phyloP scores from a whole-genome alignment of 2,329 filamentous ascomycete genomes.

The Monosporascus ibericus region DNA sequence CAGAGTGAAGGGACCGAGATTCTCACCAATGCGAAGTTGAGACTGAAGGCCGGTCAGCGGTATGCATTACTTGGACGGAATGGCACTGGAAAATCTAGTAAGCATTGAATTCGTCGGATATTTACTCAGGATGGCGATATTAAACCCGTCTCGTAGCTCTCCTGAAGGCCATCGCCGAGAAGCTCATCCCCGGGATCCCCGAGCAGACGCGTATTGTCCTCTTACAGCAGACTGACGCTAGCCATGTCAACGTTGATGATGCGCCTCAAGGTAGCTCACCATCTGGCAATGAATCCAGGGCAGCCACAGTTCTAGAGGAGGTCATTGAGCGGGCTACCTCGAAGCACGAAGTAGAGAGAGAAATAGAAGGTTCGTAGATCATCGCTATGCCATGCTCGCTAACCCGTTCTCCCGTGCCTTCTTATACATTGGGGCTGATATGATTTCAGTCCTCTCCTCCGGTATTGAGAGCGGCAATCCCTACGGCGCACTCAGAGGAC shows the following conservation, averaged over 20 bases:
- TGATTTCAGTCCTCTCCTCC: slow-evolving; percentile 44
- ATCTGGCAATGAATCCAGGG: slow-evolving; percentile 2
- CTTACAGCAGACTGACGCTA: slow-evolving; percentile 58
- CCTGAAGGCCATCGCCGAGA: slow-evolving; percentile 68
- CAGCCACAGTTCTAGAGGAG: slow-evolving; percentile 53
- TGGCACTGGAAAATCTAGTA: slow-evolving; percentile 77
- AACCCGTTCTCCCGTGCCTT: too few species aligned
- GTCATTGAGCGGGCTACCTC: slow-evolving; percentile 58
- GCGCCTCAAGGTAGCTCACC: slow-evolving; percentile 12
- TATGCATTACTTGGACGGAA: slow-evolving; percentile 79
- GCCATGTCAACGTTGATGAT: slow-evolving; percentile 23
- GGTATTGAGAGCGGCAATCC: slow-evolving; percentile 54
- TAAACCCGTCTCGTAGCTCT: slow-evolving; percentile 44
- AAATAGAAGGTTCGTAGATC: slow-evolving; percentile 47
- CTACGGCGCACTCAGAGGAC: slow-evolving; percentile 51
- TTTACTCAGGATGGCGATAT: background rate
- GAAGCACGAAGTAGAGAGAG: slow-evolving; percentile 50
- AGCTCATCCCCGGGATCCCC: slow-evolving; percentile 71
- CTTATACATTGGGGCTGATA: background rate
- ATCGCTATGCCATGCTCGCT: background rate
- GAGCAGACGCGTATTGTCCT: slow-evolving; percentile 60
- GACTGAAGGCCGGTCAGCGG: slow-evolving; percentile 64
- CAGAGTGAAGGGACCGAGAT: slow-evolving; percentile 55
- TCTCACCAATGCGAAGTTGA: slow-evolving; percentile 61
- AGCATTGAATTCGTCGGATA: slow-evolving; percentile 15